Base-by-base conservation (phyloP, 371 early-diverging fungal species). In the Mortierella sp. region DNA sequence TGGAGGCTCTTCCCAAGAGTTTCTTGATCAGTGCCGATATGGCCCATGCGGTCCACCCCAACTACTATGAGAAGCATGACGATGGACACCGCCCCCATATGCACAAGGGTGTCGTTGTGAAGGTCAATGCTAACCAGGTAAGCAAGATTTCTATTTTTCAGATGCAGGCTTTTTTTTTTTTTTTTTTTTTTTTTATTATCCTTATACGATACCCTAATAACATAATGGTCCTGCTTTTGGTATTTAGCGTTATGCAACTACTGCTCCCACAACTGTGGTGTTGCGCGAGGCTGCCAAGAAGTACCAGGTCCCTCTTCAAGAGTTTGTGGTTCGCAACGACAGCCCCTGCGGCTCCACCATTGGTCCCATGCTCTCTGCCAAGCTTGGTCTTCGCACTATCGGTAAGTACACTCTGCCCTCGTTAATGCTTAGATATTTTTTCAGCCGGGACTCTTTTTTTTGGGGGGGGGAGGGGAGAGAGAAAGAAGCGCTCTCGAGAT, bases 241-340 rank as follows among this genome's bases (percentile, higher is more conserved):
- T 29, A 60, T 29, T 47, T 50, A 87, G 87, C 91, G 92, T 51
- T 98, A 98, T 74, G 98, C 99, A 2, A 97, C 99, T 37, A 98
- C 97, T 6, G 90, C 96, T 9, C 90, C 92, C 21, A 95, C 97
- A 1, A 90, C 94, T 19, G 72, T 92, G 9, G 84, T 97, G 12
- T 81, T 98, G 60, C 90, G 95, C 58, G 91, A 93, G 62, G 82
- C 93, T 43, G 98, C 96, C 62, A 84, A 89, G 60, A 86, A 86
- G 68, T 88, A 90, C 68, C 73, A 81, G 45, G 90, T 96, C 29
- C 96, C 95, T n/a, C 81, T 97, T 60, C 97, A 97, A 72, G 97
- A 97, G 87, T 96, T 96, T 87, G 93, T 95, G 53, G 96, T 97
- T 30, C 89, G 97, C 66, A 97, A 97, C 73, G 99, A 99, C 77